phyloP scores from a whole-genome alignment of 1,284 basidiomycete genomes.

The Austropuccinia psidii region DNA sequence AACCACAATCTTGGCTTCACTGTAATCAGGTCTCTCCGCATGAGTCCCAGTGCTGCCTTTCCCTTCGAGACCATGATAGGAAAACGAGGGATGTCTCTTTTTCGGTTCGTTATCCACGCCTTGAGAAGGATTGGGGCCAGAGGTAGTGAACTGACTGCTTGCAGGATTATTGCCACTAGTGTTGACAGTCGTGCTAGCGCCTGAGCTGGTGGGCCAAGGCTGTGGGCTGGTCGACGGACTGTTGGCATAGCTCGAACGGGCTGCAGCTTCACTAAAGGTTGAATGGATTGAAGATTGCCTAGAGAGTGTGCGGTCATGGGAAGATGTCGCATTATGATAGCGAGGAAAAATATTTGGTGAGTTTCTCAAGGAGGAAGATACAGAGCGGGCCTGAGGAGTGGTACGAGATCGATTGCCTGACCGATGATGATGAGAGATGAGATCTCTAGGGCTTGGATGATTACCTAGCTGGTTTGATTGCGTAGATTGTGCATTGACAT shows the following conservation, averaged over 20 bases:
- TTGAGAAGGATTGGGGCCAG: not conserved
- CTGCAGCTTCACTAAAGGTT: slow-evolving; percentile 22
- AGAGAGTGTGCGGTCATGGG: not conserved
- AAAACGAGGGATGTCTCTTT: slow-evolving; percentile 35
- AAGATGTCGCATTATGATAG: too few species aligned
- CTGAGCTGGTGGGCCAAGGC: not conserved
- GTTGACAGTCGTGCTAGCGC: too few species aligned
- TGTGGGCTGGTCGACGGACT: slow-evolving; percentile 19
- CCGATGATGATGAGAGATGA: too few species aligned
- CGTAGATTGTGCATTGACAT: too few species aligned
- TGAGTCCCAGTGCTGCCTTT: slow-evolving; percentile 32
- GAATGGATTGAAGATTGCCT: slow-evolving; percentile 29
- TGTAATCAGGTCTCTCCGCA: slow-evolving; percentile 77
- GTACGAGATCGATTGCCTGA: too few species aligned
- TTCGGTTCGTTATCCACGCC: not conserved
- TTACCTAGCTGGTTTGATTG: too few species aligned
- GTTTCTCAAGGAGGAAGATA: too few species aligned
- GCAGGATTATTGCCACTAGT: not conserved
- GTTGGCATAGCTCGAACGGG: slow-evolving; percentile 4
- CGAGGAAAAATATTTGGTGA: too few species aligned
- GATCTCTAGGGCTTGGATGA: too few species aligned
- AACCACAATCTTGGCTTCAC: slow-evolving; percentile 94
- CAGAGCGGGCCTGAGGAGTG: too few species aligned
- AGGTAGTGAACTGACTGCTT: not conserved
- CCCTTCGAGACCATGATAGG: slow-evolving; percentile 34